These are phyloP conservation scores for Arthrinium phaeospermum DNA, from an alignment of 2,329 filamentous ascomycete species.

Conservation along the genomic window DNA sequence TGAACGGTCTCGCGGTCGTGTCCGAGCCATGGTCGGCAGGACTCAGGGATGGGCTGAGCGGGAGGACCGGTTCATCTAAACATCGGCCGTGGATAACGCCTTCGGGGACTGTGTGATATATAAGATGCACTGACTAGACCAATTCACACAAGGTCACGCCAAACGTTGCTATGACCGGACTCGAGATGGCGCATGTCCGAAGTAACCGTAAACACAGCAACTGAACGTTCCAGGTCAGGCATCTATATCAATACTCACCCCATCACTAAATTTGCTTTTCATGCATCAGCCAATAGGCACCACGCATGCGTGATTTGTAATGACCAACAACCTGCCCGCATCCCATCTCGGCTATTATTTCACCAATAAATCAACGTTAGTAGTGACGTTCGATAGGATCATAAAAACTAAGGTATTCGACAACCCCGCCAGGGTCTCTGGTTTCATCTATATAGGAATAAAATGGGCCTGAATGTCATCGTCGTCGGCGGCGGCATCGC, in stretches of 20 bases:
- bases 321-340: neutral
- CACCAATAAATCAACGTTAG: too few relatives aligned
- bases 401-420: too few relatives aligned
- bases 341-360: neutral
- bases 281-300: neutral
- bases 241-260: neutral
- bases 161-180: neutral
- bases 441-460: too few relatives aligned
- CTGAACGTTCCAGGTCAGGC: neutral
- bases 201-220: neutral
- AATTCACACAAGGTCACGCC: neutral
- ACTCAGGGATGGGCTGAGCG: too few relatives aligned
- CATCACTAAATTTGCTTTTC: neutral
- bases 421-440: too few relatives aligned
- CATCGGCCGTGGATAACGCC: neutral
- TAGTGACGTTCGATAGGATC: neutral
- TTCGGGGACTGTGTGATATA: neutral
- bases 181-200: neutral
- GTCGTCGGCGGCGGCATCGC: conserved; percentile 39
- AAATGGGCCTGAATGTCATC: conserved; percentile 18
- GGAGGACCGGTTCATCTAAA: too few relatives aligned
- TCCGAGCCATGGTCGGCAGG: neutral
- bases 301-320: neutral
- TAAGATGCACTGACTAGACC: neutral
- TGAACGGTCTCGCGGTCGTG: too few relatives aligned